Conservation (phyloP, 441 rosid species). For the Croton setiger region DNA sequence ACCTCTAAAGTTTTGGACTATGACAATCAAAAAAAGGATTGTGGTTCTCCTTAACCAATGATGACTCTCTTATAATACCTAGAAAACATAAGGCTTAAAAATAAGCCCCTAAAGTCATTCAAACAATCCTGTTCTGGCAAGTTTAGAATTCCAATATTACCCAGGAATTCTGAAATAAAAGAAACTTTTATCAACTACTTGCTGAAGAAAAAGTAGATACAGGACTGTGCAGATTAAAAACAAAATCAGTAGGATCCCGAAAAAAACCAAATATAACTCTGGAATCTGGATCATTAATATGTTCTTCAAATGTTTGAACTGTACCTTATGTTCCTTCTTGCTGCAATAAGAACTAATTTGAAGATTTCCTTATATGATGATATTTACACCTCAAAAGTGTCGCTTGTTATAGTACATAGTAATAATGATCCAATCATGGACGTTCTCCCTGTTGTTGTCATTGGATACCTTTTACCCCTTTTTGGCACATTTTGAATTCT, state of each 20-base stretch:
- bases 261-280: no score
- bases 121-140: no score
- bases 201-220: neutral
- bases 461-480: neutral
- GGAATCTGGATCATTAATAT: neutral
- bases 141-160: neutral
- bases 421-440: neutral
- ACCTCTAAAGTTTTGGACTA: neutral
- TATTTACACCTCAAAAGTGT: neutral
- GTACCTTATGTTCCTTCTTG: neutral
- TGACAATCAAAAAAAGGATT: neutral
- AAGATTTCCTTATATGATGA: slow-evolving; percentile 5
- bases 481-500: neutral
- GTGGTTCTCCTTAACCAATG: neutral
- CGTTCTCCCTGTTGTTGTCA: neutral
- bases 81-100: no score
- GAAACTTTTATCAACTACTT: neutral
- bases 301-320: neutral
- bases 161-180: neutral
- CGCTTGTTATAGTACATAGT: neutral
- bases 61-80: neutral
- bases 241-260: no score
- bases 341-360: neutral
- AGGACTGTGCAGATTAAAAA: neutral
- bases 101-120: no score